Evolutionary conservation across 129 eudicot genomes (phyloP), one percentile per base, ranked within the genome.

Genomic region (Pulicaria dysenterica): DNA sequence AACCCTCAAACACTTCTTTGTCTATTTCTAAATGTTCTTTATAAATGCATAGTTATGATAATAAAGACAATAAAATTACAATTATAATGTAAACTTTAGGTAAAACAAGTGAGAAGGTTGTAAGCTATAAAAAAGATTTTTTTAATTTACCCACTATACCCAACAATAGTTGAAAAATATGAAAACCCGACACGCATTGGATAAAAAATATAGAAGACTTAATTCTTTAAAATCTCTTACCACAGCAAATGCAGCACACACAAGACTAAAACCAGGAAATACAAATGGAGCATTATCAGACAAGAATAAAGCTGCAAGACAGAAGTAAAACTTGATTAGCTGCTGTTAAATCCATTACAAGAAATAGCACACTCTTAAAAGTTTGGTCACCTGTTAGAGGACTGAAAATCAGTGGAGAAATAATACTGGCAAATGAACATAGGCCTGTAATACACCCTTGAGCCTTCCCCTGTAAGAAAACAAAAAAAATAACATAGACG

Each of bases 371-470:
- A 62, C 14, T 3, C n/a, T 16, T 14, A 4, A 75, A 15, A 37
- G 5, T 53, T 7, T 10, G 5, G 4, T 53, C 73, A 78, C 82
- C 77, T 78, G 82, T 78, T 41, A 78, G 63, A 72, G 95, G 95
- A 58, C 86, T 88, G 79, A 85, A 88, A 78, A 80, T 82, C 42
- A 91, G 73, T 36, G 97, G 97, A 38, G 95, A 84, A 65, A 91
- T 77, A 48, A 88, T 82, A 69, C 83, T 73, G 45, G 97, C 86
- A 56, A 91, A 86, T 15, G 95, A 85, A 74, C 90, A 79, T 80
- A 91, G 69, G 77, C 95, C 97, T 50, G 97, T 85, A 67, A 91
- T 82, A 73, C 95, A 88, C 56, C 97, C 97, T 84, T 88, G 97
- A 72, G 81, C 90, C 72, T 88, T 91, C 47, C 97, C 97, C 95